Percentiles rank a stretch among this genome's conserved stretches.
Evolutionary conservation across 352 stramenopile genomes (phyloP).

Genomic region (Pythium coloratum): DNA sequence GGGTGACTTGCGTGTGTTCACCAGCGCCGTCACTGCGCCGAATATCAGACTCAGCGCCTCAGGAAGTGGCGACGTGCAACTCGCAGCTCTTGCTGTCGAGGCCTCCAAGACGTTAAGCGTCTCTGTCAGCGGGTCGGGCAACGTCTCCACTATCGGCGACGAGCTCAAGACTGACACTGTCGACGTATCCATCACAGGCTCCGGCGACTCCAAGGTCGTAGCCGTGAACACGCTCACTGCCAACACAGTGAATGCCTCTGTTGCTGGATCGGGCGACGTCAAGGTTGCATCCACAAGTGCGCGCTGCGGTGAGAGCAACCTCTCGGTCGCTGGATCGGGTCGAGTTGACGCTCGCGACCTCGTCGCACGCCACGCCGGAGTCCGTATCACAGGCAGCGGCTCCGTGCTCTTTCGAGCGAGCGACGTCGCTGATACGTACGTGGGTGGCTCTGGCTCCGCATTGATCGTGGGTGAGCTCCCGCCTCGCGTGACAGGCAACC

Average conservation of each 20-base stretch:
- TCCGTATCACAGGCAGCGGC: slow-evolving; percentile 26
- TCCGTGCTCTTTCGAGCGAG: slow-evolving; percentile 19
- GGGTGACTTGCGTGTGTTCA: slow-evolving; percentile 24
- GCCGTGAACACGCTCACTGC: slow-evolving; percentile 21
- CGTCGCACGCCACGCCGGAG: slow-evolving; percentile 6
- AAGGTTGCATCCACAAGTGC: slow-evolving; percentile 15
- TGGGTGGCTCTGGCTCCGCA: slow-evolving; percentile 23
- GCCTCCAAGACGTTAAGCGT: neutral
- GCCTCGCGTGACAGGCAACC: slow-evolving; percentile 2
- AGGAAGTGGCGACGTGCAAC: slow-evolving; percentile 30
- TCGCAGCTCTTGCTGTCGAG: slow-evolving; percentile 15
- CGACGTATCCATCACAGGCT: slow-evolving; percentile 23
- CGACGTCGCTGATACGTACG: slow-evolving; percentile 8
- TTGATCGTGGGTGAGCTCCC: slow-evolving; percentile 23
- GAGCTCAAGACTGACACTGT: slow-evolving; percentile 16
- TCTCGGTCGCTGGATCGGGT: slow-evolving; percentile 31
- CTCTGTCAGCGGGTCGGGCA: slow-evolving; percentile 18
- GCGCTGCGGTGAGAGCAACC: slow-evolving; percentile 13
- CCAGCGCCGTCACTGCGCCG: slow-evolving; percentile 8
- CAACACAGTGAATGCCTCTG: slow-evolving; percentile 16
- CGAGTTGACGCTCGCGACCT: slow-evolving; percentile 28
- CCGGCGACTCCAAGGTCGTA: slow-evolving; percentile 25
- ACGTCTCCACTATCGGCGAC: slow-evolving; percentile 16
- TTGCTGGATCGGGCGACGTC: slow-evolving; percentile 30
- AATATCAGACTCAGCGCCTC: slow-evolving; percentile 13